Evolutionary conservation across 2,329 filamentous ascomycete species (phyloP).

Genomic region (Alternaria postmessia): DNA sequence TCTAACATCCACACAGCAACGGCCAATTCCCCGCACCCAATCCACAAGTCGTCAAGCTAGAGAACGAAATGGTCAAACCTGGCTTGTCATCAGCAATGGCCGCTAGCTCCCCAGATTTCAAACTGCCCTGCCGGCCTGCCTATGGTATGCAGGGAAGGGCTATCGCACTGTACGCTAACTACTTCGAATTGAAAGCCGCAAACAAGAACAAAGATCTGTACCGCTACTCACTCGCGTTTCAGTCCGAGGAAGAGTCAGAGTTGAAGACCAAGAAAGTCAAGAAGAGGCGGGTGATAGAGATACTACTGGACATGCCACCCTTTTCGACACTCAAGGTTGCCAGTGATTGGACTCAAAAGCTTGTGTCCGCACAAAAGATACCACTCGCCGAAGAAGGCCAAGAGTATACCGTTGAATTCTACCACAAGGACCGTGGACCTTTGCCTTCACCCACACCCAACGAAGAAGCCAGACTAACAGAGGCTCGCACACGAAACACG

Average conservation of each 20-base stretch:
- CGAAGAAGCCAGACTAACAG: slow-evolving; percentile 23
- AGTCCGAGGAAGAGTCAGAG: slow-evolving; percentile 40
- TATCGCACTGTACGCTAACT: slow-evolving; percentile 55
- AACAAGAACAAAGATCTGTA: slow-evolving; percentile 29
- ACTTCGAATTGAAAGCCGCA: slow-evolving; percentile 49
- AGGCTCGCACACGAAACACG: slow-evolving; percentile 30
- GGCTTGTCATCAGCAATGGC: slow-evolving; percentile 36
- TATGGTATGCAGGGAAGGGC: slow-evolving; percentile 50
- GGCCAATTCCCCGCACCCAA: slow-evolving; percentile 47
- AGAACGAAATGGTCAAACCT: slow-evolving; percentile 43
- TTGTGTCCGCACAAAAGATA: slow-evolving; percentile 38
- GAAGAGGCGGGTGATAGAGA: slow-evolving; percentile 58
- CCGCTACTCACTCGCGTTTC: slow-evolving; percentile 41
- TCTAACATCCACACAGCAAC: slow-evolving; percentile 20
- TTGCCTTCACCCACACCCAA: slow-evolving; percentile 22
- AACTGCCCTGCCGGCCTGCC: slow-evolving; percentile 36
- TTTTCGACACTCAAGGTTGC: slow-evolving; percentile 45
- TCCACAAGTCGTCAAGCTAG: slow-evolving; percentile 39
- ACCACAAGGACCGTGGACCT: slow-evolving; percentile 36
- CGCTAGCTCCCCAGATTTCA: slow-evolving; percentile 28
- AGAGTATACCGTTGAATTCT: slow-evolving; percentile 37
- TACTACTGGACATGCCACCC: slow-evolving; percentile 50
- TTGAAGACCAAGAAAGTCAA: slow-evolving; percentile 50
- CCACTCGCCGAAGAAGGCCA: slow-evolving; percentile 20
- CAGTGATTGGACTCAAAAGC: slow-evolving; percentile 51